Conservation (phyloP, 257 asterid genomes). For the Plantago elongata region DNA sequence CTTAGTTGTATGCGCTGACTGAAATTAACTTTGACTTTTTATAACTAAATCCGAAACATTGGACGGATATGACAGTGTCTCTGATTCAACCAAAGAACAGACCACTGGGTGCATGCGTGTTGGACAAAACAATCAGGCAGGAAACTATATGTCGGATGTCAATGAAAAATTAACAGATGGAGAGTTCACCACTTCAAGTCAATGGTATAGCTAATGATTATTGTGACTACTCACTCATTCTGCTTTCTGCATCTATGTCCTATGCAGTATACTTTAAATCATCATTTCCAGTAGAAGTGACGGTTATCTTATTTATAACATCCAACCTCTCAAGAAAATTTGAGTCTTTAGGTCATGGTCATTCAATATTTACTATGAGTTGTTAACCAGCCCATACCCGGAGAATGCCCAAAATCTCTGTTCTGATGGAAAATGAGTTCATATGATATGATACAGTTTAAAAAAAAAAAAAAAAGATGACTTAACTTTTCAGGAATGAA, state of each 20-base stretch:
- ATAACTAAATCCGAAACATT: constrained; percentile 35
- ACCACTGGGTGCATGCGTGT: background rate
- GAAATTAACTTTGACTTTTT: constrained; percentile 16
- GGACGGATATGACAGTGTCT: constrained; percentile 35
- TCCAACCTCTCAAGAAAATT: too few species aligned
- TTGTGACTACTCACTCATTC: background rate
- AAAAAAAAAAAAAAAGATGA: too few species aligned
- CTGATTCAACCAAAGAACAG: constrained; percentile 25
- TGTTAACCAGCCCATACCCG: too few species aligned
- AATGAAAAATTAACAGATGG: constrained; percentile 35
- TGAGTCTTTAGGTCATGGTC: too few species aligned
- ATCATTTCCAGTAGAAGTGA: too few species aligned
- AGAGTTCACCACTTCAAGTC: constrained; percentile 22
- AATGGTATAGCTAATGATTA: constrained; percentile 27
- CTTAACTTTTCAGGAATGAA: too few species aligned
- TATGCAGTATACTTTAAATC: background rate
- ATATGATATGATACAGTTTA: too few species aligned
- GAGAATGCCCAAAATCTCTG: too few species aligned
- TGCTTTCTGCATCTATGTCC: background rate
- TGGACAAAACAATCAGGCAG: constrained; percentile 19
- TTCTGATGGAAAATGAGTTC: too few species aligned
- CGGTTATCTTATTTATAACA: too few species aligned
- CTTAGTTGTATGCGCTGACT: constrained; percentile 5
- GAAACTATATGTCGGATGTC: constrained; percentile 27
- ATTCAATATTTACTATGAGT: too few species aligned